phyloP scores from a whole-genome alignment of 208 protist genomes.

The Lotmaria passim region DNA sequence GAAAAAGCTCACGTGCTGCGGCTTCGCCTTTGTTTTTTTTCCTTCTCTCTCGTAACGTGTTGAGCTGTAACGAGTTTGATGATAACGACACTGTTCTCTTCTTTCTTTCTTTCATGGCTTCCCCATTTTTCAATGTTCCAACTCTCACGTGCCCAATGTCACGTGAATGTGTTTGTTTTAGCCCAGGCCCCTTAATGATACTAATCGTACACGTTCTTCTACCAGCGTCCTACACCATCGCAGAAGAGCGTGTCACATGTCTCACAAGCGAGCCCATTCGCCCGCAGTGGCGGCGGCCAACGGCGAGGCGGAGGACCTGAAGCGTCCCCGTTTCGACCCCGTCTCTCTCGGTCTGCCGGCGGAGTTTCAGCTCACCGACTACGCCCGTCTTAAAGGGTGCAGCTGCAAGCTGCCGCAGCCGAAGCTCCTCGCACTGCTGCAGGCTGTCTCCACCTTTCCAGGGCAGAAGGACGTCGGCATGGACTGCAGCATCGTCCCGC shows the following conservation, averaged over 20 bases:
- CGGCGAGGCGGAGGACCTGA: conserved; percentile 23
- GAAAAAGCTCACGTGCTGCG: not conserved
- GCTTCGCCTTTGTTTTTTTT: not conserved
- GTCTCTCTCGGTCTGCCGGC: conserved; percentile 66
- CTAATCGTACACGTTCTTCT: too few relatives aligned
- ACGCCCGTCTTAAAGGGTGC: conserved; percentile 90
- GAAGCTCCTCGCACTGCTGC: conserved; percentile 89
- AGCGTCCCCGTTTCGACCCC: conserved; percentile 75
- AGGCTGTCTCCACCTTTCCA: conserved; percentile 67
- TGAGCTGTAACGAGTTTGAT: too few relatives aligned
- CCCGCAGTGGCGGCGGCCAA: conserved; percentile 28
- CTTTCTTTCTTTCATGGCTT: too few relatives aligned
- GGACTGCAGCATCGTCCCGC: conserved; percentile 94
- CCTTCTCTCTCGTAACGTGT: not conserved
- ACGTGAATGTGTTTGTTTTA: too few relatives aligned
- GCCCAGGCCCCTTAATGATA: too few relatives aligned
- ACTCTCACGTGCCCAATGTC: too few relatives aligned
- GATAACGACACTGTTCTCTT: too few relatives aligned
- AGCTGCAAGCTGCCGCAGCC: conserved; percentile 95
- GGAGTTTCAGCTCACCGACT: conserved; percentile 91
- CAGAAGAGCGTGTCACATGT: too few relatives aligned
- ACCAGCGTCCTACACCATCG: too few relatives aligned
- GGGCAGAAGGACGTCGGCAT: conserved; percentile 84
- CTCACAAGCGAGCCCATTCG: conserved; percentile 22
- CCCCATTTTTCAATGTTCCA: too few relatives aligned